Conservation (phyloP, 1,139 yeast species). For the Hansenula lynferdii region DNA sequence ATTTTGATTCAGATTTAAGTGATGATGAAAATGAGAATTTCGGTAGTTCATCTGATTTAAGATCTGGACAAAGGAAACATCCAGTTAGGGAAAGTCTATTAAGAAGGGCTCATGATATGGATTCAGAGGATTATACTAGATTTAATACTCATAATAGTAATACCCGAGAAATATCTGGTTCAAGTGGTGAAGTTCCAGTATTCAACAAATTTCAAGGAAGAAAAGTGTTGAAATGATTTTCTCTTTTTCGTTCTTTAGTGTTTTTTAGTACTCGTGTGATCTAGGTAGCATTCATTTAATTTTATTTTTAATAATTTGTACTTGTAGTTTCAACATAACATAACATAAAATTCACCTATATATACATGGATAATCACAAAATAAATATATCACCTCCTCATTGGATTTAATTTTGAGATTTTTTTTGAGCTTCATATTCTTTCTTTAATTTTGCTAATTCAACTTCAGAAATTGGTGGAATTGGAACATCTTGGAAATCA, state of each 20-base stretch:
- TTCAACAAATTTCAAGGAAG: constrained; percentile 2
- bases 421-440: constrained; percentile 54
- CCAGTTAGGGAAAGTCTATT: constrained; percentile 16
- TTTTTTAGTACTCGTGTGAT: neutral
- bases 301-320: neutral
- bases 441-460: constrained; percentile 67
- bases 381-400: neutral
- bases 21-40: constrained; percentile 1
- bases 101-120: constrained; percentile 19
- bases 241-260: neutral
- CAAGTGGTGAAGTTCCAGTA: neutral
- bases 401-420: constrained; percentile 17
- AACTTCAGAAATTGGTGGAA: constrained; percentile 82
- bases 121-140: constrained; percentile 19
- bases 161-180: neutral
- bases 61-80: neutral
- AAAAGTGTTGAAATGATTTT: neutral
- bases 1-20: neutral
- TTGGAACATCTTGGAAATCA: constrained; percentile 86
- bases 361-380: neutral
- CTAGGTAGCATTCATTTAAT: neutral
- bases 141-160: constrained; percentile 4
- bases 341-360: neutral
- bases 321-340: neutral
- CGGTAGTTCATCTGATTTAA: neutral